Conservation (phyloP, 140 eudicot species). For the Senecio squalidus region DNA sequence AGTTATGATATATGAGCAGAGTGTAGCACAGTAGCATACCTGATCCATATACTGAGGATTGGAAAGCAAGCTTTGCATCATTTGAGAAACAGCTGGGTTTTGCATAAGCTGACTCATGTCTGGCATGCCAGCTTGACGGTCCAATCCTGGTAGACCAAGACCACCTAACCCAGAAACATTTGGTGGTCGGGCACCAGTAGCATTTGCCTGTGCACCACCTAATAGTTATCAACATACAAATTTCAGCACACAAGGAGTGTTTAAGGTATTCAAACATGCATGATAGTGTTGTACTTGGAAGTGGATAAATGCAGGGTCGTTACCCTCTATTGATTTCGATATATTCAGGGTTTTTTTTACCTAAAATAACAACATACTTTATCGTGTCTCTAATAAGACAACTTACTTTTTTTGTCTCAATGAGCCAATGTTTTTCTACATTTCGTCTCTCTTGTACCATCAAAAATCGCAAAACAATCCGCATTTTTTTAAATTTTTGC, state of each 20-base stretch:
- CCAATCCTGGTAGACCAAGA: constrained; percentile 62
- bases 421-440: too few relatives aligned
- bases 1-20: neutral
- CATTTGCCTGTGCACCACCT: constrained; percentile 50
- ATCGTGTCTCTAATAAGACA: too few relatives aligned
- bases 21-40: constrained; percentile 29
- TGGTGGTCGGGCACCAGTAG: constrained; percentile 48
- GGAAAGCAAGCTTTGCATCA: constrained; percentile 85
- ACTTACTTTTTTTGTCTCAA: too few relatives aligned
- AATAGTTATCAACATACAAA: constrained; percentile 13
- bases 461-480: too few relatives aligned
- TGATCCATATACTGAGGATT: constrained; percentile 88
- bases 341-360: too few relatives aligned
- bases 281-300: too few relatives aligned
- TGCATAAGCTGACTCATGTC: constrained; percentile 68
- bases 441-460: too few relatives aligned
- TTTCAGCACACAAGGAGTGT: constrained; percentile 1
- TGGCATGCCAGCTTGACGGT: constrained; percentile 46
- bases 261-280: neutral
- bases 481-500: too few relatives aligned
- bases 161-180: constrained; percentile 62
- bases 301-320: too few relatives aligned
- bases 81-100: constrained; percentile 84
- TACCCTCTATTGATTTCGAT: too few relatives aligned
- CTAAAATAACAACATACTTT: too few relatives aligned